phyloP scores from a whole-genome alignment of 139 green algal species.

The Desmodesmus armatus region DNA sequence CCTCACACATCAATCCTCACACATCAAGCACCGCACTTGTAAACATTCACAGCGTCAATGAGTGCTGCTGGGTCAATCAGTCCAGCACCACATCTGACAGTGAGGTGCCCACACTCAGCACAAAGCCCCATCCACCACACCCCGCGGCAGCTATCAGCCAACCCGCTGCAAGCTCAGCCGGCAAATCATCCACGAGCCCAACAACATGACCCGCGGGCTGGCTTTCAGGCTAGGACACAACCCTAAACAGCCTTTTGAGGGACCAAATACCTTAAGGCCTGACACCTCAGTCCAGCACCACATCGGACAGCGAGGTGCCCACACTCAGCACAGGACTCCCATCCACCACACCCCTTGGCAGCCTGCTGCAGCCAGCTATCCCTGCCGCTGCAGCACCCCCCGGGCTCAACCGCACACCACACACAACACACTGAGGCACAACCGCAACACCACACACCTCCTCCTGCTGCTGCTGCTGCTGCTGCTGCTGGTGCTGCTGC shows the following conservation, averaged over 20 bases:
- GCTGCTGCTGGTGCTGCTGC: constrained; percentile 19
- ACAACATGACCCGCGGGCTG: no score
- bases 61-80: no score
- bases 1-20: no score
- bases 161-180: no score
- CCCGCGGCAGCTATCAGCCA: neutral
- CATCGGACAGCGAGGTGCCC: constrained; percentile 16
- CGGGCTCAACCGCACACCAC: neutral
- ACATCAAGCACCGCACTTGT: no score
- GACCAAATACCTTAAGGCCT: no score
- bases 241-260: no score
- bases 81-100: constrained; percentile 26
- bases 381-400: constrained; percentile 2
- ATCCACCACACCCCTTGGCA: neutral
- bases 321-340: constrained; percentile 23
- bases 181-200: no score
- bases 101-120: constrained; percentile 14
- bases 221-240: no score
- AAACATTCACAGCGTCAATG: no score
- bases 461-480: neutral
- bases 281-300: neutral
- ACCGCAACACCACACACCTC: neutral
- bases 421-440: constrained; percentile 23
- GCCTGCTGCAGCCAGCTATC: neutral
- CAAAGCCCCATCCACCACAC: constrained; percentile 8